phyloP scores from a whole-genome alignment of 2,329 filamentous ascomycete genomes.

The Chaetothyriales sp. region DNA sequence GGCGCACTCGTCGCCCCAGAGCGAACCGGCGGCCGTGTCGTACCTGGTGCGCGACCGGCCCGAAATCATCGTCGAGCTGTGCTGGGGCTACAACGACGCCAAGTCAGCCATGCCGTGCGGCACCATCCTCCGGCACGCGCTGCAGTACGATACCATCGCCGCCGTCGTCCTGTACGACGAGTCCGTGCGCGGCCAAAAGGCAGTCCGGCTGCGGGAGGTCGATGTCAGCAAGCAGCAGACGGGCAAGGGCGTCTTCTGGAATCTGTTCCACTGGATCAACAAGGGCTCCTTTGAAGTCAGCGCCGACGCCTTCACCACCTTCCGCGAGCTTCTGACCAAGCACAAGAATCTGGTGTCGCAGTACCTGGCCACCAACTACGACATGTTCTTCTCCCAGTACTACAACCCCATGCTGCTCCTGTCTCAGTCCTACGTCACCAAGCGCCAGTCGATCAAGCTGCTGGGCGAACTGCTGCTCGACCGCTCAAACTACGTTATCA shows the following conservation, averaged over 20 bases:
- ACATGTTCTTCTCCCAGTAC: constrained; percentile 66
- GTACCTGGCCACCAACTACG: constrained; percentile 80
- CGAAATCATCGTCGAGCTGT: constrained; percentile 75
- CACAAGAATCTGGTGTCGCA: constrained; percentile 83
- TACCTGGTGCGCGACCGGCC: constrained; percentile 78
- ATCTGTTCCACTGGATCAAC: constrained; percentile 94
- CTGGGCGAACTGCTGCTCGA: constrained; percentile 89
- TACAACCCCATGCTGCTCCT: constrained; percentile 67
- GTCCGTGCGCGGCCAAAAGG: constrained; percentile 55
- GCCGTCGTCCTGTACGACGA: constrained; percentile 89
- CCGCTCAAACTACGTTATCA: constrained; percentile 90
- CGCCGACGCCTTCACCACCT: constrained; percentile 94
- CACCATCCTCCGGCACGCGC: constrained; percentile 72
- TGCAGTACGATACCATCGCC: constrained; percentile 81
- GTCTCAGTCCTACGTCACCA: constrained; percentile 92
- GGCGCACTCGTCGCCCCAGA: constrained; percentile 41
- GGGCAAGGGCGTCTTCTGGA: constrained; percentile 84
- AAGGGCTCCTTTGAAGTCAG: constrained; percentile 92
- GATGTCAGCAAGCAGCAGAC: constrained; percentile 60
- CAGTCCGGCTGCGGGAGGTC: constrained; percentile 62
- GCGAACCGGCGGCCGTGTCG: constrained; percentile 70
- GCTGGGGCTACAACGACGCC: constrained; percentile 74
- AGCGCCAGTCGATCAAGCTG: constrained; percentile 93
- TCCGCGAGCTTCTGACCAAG: constrained; percentile 82
- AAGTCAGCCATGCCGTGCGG: constrained; percentile 87